These are phyloP conservation scores for Lyophyllum shimeji DNA, from an alignment of 768 basidiomycete genomes.

Conservation along the genomic window DNA sequence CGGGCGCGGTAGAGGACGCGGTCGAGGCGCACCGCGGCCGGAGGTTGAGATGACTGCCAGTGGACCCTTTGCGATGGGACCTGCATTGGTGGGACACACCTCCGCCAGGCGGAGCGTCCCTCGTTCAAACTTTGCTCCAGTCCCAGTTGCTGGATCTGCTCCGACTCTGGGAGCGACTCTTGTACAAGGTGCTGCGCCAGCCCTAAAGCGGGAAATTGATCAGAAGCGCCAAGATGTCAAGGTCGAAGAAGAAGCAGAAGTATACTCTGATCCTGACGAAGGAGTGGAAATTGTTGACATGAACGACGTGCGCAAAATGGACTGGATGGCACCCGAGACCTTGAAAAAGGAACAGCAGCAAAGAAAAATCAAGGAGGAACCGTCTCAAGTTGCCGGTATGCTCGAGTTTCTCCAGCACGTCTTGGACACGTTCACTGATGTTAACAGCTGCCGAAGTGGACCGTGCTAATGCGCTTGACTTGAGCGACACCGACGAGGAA, in stretches of 20 bases:
- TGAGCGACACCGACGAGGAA: conserved; percentile 77
- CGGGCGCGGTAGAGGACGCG: conserved; percentile 54
- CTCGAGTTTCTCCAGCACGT: not conserved
- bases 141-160: conserved; percentile 38
- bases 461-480: conserved; percentile 59
- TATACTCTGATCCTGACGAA: conserved; percentile 85
- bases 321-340: conserved; percentile 87
- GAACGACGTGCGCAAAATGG: conserved; percentile 73
- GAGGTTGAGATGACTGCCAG: conserved; percentile 78
- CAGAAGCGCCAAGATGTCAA: conserved; percentile 29
- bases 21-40: conserved; percentile 50
- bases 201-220: conserved; percentile 43
- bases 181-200: conserved; percentile 48
- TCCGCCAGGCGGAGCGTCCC: conserved; percentile 48
- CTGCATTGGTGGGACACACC: conserved; percentile 60
- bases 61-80: conserved; percentile 87
- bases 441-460: conserved; percentile 37
- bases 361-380: conserved; percentile 44
- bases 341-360: conserved; percentile 47
- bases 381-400: conserved; percentile 26
- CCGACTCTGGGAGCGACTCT: conserved; percentile 48
- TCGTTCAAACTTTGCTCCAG: conserved; percentile 57
- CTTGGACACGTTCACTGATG: not conserved
- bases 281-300: conserved; percentile 88
- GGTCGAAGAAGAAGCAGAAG: conserved; percentile 56